phyloP scores from a whole-genome alignment of 2,329 filamentous ascomycete species.

The Truncatella angustata region DNA sequence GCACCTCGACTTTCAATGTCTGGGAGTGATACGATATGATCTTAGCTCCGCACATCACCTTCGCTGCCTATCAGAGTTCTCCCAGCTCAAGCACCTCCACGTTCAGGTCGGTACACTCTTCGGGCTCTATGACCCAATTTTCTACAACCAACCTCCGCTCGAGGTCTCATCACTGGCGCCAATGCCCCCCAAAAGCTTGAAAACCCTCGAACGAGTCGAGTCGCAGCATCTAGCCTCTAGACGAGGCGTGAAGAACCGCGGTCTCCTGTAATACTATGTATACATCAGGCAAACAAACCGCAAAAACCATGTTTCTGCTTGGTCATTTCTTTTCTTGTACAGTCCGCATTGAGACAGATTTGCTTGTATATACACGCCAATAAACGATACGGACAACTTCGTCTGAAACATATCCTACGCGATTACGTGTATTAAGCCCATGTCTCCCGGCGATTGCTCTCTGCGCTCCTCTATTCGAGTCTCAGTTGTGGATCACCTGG shows the following conservation, averaged over 20 bases:
- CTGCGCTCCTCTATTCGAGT: too few species aligned
- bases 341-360: too few species aligned
- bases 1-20: neutral
- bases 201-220: neutral
- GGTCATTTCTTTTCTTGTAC: too few species aligned
- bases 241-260: neutral
- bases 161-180: neutral
- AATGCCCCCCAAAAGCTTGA: neutral
- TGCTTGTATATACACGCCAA: too few species aligned
- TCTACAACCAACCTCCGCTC: neutral
- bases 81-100: neutral
- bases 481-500: too few species aligned
- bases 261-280: neutral
- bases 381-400: too few species aligned
- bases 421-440: too few species aligned
- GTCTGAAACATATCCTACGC: too few species aligned
- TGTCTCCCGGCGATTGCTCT: too few species aligned
- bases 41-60: neutral
- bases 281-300: too few species aligned
- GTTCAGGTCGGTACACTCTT: neutral
- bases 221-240: neutral
- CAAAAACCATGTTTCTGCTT: too few species aligned
- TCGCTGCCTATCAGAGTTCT: neutral
- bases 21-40: neutral
- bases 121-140: neutral